These are phyloP conservation scores for Penicillium cinerascens DNA, from an alignment of 495 filamentous ascomycete genomes.

Conservation along the genomic window DNA sequence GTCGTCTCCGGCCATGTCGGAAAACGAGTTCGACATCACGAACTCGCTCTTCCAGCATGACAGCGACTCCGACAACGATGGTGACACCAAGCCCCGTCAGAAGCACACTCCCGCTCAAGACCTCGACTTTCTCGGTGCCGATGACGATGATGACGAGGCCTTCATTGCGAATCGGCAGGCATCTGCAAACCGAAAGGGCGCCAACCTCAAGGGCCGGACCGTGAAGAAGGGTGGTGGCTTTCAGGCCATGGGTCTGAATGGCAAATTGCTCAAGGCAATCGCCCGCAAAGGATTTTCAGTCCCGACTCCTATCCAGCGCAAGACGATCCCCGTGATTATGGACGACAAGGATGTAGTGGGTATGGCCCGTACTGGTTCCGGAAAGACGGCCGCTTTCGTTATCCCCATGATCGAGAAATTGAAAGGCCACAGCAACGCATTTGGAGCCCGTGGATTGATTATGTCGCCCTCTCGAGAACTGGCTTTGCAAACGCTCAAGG, in stretches of 20 bases:
- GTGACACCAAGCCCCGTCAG: constrained; percentile 25
- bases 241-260: constrained; percentile 91
- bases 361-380: constrained; percentile 95
- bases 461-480: constrained; percentile 90
- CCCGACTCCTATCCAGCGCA: constrained; percentile 94
- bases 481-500: constrained; percentile 90
- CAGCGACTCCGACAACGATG: constrained; percentile 47
- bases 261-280: constrained; percentile 81
- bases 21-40: constrained; percentile 89
- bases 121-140: constrained; percentile 47
- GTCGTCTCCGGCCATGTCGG: constrained; percentile 78
- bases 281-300: constrained; percentile 90
- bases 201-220: constrained; percentile 76
- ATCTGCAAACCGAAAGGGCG: constrained; percentile 77
- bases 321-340: constrained; percentile 87
- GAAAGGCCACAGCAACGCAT: constrained; percentile 78
- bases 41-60: constrained; percentile 66
- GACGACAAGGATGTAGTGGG: constrained; percentile 90
- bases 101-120: constrained; percentile 32
- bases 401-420: constrained; percentile 96
- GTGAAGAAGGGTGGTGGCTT: constrained; percentile 95
- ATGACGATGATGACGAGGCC: constrained; percentile 69
- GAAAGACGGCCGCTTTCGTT: constrained; percentile 96
- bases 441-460: constrained; percentile 81
- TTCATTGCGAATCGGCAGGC: constrained; percentile 86